Conservation (phyloP, 75 land plant genomes). For the Gnetum montanum region DNA sequence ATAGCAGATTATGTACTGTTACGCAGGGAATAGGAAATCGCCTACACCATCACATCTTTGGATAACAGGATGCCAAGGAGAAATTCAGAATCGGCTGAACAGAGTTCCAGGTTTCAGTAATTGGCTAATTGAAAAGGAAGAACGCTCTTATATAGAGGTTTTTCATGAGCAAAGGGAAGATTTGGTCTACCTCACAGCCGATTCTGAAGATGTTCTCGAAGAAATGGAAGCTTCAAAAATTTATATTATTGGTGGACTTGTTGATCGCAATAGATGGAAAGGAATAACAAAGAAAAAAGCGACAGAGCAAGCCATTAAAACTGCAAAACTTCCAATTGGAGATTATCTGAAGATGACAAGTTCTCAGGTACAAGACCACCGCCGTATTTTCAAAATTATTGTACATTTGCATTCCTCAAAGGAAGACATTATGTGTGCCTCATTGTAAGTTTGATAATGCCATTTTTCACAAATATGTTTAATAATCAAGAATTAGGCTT, state of each 20-base stretch:
- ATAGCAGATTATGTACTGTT: slow-evolving; percentile 88
- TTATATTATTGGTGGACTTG: slow-evolving; percentile 87
- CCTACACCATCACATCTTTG: slow-evolving; percentile 62
- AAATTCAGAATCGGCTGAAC: slow-evolving; percentile 44
- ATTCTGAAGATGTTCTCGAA: slow-evolving; percentile 63
- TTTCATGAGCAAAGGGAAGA: slow-evolving; percentile 63
- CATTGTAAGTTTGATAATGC: too few relatives aligned
- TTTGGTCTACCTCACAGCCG: slow-evolving; percentile 92
- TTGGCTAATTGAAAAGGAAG: slow-evolving; percentile 82
- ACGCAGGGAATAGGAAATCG: slow-evolving; percentile 77
- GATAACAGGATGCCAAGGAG: slow-evolving; percentile 76
- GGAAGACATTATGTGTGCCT: not conserved
- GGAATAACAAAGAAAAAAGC: slow-evolving; percentile 86
- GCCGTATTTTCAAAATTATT: too few relatives aligned
- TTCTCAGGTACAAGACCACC: too few relatives aligned
- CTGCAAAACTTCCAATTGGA: slow-evolving; percentile 81
- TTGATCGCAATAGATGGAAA: slow-evolving; percentile 85
- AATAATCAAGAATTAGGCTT: too few relatives aligned
- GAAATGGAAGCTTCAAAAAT: slow-evolving; percentile 69
- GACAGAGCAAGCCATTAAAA: slow-evolving; percentile 64
- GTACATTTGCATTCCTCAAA: too few relatives aligned
- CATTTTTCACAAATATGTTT: too few relatives aligned
- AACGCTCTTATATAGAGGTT: slow-evolving; percentile 59
- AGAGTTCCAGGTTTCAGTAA: slow-evolving; percentile 70
- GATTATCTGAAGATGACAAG: slow-evolving; percentile 71